Evolutionary conservation across 306 rosid species (phyloP), one percentile per base, ranked within the genome.

Genomic region (Inga oerstediana): DNA sequence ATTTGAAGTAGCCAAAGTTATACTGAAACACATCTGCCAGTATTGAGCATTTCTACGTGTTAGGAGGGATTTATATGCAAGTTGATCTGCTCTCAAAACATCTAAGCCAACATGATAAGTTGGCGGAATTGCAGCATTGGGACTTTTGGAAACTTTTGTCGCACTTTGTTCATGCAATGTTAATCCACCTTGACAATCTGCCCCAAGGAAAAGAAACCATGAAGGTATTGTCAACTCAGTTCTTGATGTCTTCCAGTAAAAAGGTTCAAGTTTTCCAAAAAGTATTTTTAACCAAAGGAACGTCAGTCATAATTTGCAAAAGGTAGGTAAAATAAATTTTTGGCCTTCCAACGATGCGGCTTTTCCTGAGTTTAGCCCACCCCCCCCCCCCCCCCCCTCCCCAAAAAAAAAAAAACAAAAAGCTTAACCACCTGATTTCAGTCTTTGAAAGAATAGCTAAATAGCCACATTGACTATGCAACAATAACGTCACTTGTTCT

Each of bases 1-100:
- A 81, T 82, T 91, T 37, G 92, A 85, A 43, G 93, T 68, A 45
- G 92, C 92, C 79, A 96, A 86, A 79, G 93, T 88, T 70, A 86
- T 61, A 79, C 96, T 90, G 89, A 96, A 96, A 86, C 86, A 87
- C 80, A 90, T 90, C 89, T 92, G 90, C 97, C 97, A 92, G 88
- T 88, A 56, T 51, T 82, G 91, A 84, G 87, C 79, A 77, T 79
- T 88, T 85, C 90, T 91, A 80, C 54, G 81, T 7, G 86, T 89
- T 80, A 91, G 37, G 66, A 86, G 79, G 76, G 97, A 85, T 65
- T 88, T 85, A 80, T 86, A 86, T 52, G 89, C 79, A 81, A 79
- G 85, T 74, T 80, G 85, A 81, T 91, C 96, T 14, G 85, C 88
- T 87, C 88, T 92, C 79, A 96, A 87, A 83, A 88, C 82, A 87